Conservation (phyloP, 805 yeast genomes). For the Clavispora santaluciae region DNA sequence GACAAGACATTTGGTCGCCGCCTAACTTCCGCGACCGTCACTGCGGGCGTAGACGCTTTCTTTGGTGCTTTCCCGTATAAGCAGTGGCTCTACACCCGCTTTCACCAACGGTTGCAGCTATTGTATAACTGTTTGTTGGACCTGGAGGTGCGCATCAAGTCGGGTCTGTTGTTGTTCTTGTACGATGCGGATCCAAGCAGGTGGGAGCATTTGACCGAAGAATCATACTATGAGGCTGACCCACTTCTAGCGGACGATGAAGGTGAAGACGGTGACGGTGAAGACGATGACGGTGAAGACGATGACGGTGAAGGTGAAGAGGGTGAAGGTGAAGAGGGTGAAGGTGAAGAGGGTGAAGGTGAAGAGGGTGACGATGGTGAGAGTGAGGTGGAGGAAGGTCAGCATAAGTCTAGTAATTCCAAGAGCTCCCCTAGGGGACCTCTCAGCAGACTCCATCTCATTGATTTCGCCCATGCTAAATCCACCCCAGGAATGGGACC, state of each 20-base stretch:
- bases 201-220: constrained; percentile 37
- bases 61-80: constrained; percentile 36
- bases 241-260: constrained; percentile 20
- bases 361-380: too few relatives aligned
- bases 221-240: constrained; percentile 17
- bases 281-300: constrained; percentile 22
- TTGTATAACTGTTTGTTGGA: constrained; percentile 61
- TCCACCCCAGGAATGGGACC: constrained; percentile 57
- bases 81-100: constrained; percentile 33
- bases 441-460: constrained; percentile 59
- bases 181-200: constrained; percentile 61
- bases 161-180: constrained; percentile 69
- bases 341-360: too few relatives aligned
- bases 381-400: constrained; percentile 7
- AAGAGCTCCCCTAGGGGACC: constrained; percentile 15
- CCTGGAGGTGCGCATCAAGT: constrained; percentile 59
- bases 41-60: constrained; percentile 43
- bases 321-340: not conserved
- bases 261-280: constrained; percentile 19
- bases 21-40: constrained; percentile 40
- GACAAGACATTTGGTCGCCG: constrained; percentile 71
- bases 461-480: constrained; percentile 89
- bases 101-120: constrained; percentile 56
- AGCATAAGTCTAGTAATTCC: too few relatives aligned
- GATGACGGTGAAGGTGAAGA: constrained; percentile 27